Base-by-base conservation (phyloP, 2,329 filamentous ascomycete species). In the Trichoderma lentiforme region DNA sequence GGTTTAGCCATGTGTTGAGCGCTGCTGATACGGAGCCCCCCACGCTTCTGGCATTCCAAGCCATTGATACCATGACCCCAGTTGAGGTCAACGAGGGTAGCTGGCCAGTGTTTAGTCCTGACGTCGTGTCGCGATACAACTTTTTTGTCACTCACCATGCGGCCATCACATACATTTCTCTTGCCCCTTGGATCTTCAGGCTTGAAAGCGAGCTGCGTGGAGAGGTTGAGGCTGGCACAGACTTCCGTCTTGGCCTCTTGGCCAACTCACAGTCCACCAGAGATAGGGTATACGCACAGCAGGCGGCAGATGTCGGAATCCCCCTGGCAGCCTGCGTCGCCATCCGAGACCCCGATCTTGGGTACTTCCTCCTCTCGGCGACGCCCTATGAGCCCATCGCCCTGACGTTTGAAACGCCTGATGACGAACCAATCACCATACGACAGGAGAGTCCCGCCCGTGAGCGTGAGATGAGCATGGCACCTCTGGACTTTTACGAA, bases 51-150 rank as follows among this genome's bases (percentile, higher is more conserved):
- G 88, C 87, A 0, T 90, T 91, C 77, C 88, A 91, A 75, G 87
- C 87, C 34, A 83, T 91, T 68, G 89, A 91, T 74, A 89, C 88
- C 4, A 84, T 89, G 77, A 85, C 82, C 68, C 82, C 84, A 0
- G 80, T 84, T 7, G 89, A 91, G 77, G 83, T 88, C 58, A 86
- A 81, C 71, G 83, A 87, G 51, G 86, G 86, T 57, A 84, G 84
- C 74, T 91, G 89, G 89, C 89, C 89, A 6, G 84, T 89, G 51
- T 90, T 91, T 75, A 90, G 88, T 74, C 77, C 83, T 6, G 89
- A 91, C 74, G 85, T 87, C 70, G 87, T 85, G 53, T 91, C 89
- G 5, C 85, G 89, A 39, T 91, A 91, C 78, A 86, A 84, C 15
- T 89, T 91, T 75, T 91, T 87, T 74, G 82, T 91, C 68, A 91